Evolutionary conservation across 805 yeast species (phyloP).

Genomic region (Yamadazyma tumulicola): DNA sequence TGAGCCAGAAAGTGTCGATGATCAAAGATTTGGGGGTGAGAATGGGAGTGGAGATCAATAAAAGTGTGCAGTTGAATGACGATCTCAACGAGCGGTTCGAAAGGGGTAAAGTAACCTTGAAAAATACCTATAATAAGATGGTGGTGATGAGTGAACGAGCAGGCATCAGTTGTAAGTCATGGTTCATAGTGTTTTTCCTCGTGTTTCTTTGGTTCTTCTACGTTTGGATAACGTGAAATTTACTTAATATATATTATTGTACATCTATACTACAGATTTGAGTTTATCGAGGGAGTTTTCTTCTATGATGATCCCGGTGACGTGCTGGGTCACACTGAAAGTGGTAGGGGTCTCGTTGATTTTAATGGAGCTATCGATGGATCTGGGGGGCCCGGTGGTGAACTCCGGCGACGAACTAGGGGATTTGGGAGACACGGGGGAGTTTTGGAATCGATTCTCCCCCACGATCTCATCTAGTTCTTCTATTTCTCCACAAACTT

Average conservation of each 20-base stretch:
- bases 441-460: no score
- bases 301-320: no score
- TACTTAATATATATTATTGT: neutral
- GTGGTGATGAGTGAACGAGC: constrained; percentile 44
- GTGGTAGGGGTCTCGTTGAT: no score
- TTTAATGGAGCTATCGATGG: no score
- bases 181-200: constrained; percentile 37
- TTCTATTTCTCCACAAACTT: no score
- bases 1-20: constrained; percentile 40
- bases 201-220: constrained; percentile 39
- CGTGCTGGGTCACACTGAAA: no score
- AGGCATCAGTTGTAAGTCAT: constrained; percentile 44
- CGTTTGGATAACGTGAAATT: constrained; percentile 30
- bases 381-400: no score
- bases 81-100: constrained; percentile 39
- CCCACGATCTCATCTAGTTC: no score
- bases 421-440: no score
- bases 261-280: constrained; percentile 1
- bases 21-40: constrained; percentile 38
- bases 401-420: no score
- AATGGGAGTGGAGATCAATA: constrained; percentile 45
- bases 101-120: constrained; percentile 36
- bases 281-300: no score
- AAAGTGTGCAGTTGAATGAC: constrained; percentile 37
- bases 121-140: constrained; percentile 42